These are phyloP conservation scores for Cladosporium colombiae DNA, from an alignment of 2,329 filamentous ascomycete species.

Conservation along the genomic window DNA sequence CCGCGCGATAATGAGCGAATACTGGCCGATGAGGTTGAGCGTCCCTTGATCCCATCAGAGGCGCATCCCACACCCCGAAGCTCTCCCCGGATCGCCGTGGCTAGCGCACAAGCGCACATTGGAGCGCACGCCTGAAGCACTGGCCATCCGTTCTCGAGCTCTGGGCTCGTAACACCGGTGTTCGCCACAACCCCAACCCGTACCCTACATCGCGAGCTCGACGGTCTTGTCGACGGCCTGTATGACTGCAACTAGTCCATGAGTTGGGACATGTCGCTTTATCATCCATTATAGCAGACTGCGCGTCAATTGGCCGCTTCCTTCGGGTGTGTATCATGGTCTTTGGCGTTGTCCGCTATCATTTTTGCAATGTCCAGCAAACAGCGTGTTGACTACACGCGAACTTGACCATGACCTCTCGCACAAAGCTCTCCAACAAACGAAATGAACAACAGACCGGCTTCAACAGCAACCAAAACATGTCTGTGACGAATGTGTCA, in stretches of 20 bases:
- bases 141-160: neutral
- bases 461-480: neutral
- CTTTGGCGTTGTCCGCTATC: neutral
- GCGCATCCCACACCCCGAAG: neutral
- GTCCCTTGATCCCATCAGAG: neutral
- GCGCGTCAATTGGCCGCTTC: neutral
- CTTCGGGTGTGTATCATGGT: neutral
- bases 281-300: too few species aligned
- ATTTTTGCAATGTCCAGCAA: neutral
- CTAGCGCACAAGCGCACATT: neutral
- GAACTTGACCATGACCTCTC: too few species aligned
- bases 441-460: neutral
- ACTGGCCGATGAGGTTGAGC: neutral
- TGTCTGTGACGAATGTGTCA: too few species aligned
- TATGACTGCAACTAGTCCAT: neutral
- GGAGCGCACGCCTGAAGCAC: neutral
- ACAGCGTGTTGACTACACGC: too few species aligned
- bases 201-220: neutral
- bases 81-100: slow-evolving; percentile 3
- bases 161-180: too few species aligned
- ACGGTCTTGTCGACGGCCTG: neutral
- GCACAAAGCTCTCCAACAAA: too few species aligned
- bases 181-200: too few species aligned
- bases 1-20: neutral
- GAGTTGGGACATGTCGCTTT: too few species aligned